These are phyloP conservation scores for Dactylellina sp. DNA, from an alignment of 2,329 filamentous ascomycete species.

Conservation along the genomic window DNA sequence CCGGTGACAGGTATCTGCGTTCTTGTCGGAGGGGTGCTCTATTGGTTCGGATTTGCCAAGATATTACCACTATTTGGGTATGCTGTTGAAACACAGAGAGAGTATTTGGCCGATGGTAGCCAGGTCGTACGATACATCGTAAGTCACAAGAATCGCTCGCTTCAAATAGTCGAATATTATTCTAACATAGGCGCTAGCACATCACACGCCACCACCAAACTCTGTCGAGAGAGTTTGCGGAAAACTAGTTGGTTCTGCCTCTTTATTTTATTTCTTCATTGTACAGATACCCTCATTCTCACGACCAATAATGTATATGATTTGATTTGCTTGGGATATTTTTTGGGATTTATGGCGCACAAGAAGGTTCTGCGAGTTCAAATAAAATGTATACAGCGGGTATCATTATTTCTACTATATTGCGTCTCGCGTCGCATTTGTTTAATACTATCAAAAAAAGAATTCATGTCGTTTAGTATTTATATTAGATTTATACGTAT, in stretches of 20 bases:
- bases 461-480: too few relatives aligned
- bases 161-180: neutral
- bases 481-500: too few relatives aligned
- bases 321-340: neutral
- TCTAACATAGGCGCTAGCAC: conserved; percentile 24
- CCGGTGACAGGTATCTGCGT: conserved; percentile 69
- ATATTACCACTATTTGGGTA: conserved; percentile 66
- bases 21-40: conserved; percentile 67
- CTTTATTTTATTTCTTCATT: neutral
- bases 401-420: neutral
- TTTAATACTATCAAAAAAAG: neutral
- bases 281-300: neutral
- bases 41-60: conserved; percentile 70
- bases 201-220: conserved; percentile 52
- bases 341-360: conserved; percentile 1
- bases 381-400: too few relatives aligned
- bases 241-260: conserved; percentile 21
- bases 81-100: conserved; percentile 50
- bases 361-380: too few relatives aligned
- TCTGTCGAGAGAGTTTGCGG: conserved; percentile 24
- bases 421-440: too few relatives aligned
- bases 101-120: conserved; percentile 54
- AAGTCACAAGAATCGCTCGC: conserved; percentile 10
- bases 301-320: neutral
- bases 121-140: conserved; percentile 55